phyloP scores from a whole-genome alignment of 2,329 filamentous ascomycete genomes.

The Botryotinia convoluta region DNA sequence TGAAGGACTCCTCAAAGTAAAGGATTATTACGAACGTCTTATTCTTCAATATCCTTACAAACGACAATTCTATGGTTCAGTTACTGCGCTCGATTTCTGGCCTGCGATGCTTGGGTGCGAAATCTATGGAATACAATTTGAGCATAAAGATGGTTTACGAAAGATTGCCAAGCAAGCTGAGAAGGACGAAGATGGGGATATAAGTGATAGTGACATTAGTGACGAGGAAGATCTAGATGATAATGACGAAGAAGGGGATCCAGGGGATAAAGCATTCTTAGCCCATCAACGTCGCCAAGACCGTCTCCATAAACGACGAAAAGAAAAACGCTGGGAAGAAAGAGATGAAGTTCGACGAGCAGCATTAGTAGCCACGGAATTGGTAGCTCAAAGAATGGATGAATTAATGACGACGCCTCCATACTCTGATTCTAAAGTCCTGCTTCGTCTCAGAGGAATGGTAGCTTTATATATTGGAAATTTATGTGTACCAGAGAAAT shows the following conservation, averaged over 20 bases:
- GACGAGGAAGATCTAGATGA: slow-evolving; percentile 22
- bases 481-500: slow-evolving; percentile 48
- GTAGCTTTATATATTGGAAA: slow-evolving; percentile 73
- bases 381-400: slow-evolving; percentile 69
- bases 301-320: slow-evolving; percentile 21
- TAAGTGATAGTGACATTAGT: slow-evolving; percentile 25
- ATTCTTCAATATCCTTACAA: slow-evolving; percentile 72
- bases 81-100: slow-evolving; percentile 75
- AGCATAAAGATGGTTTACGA: slow-evolving; percentile 49
- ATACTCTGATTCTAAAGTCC: slow-evolving; percentile 63
- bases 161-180: slow-evolving; percentile 39
- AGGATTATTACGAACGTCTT: slow-evolving; percentile 72
- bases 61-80: slow-evolving; percentile 55
- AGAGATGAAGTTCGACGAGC: slow-evolving; percentile 34
- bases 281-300: slow-evolving; percentile 25
- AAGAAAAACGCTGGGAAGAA: slow-evolving; percentile 31
- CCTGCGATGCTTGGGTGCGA: slow-evolving; percentile 77
- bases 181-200: slow-evolving; percentile 31
- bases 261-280: slow-evolving; percentile 28
- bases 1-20: slow-evolving; percentile 55
- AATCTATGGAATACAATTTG: slow-evolving; percentile 70
- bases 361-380: slow-evolving; percentile 48
- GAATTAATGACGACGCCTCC: slow-evolving; percentile 66
- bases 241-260: slow-evolving; percentile 24
- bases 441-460: slow-evolving; percentile 72